Evolutionary conservation across 106 monocot species (phyloP), one percentile per base, ranked within the genome.

Genomic region (Dendrobium officinale): DNA sequence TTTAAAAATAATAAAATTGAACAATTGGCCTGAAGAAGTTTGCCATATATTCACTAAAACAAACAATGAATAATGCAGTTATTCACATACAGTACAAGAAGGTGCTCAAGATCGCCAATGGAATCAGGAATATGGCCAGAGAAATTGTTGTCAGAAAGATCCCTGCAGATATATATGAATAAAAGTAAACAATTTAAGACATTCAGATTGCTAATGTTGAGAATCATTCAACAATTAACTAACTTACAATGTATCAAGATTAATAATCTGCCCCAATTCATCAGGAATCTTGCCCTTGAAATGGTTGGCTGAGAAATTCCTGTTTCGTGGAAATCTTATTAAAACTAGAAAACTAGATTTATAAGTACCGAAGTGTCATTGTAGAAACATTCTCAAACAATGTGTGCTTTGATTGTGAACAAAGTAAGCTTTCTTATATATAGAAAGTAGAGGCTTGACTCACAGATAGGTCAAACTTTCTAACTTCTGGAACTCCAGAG

Each of bases 51-150:
- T 64, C 29, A 54, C 15, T 15, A 70, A 37, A 70, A 70, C 55
- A 73, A 78, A 13, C 51, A 24, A 18, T 41, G 7, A 78, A 20
- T 61, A 24, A 18, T 41, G 11, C 13, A 75, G 3, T 4, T 16
- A 42, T 55, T 64, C 56, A 84, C 86, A 83, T 86, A 99, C 99
- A 99, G 72, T 79, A 87, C 84, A 75, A 99, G 99, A 83, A 99
- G 95, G 78, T 99, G 99, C 81, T 99, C 99, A 45, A 99, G 91
- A 81, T 95, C 89, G 49, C 99, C 99, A 81, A 95, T 55, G 70
- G 99, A 95, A 42, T 85, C 85, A 26, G 99, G 99, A 87, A 99
- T 84, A 9, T 79, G 77, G 41, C 95, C 99, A 37, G 87, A 91
- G 77, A 99, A 95, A 55, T 88, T 9, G 79, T 99, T 99, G 80